These are phyloP conservation scores for Beta macrorhiza DNA, from an alignment of 179 eudicot species.

Conservation along the genomic window DNA sequence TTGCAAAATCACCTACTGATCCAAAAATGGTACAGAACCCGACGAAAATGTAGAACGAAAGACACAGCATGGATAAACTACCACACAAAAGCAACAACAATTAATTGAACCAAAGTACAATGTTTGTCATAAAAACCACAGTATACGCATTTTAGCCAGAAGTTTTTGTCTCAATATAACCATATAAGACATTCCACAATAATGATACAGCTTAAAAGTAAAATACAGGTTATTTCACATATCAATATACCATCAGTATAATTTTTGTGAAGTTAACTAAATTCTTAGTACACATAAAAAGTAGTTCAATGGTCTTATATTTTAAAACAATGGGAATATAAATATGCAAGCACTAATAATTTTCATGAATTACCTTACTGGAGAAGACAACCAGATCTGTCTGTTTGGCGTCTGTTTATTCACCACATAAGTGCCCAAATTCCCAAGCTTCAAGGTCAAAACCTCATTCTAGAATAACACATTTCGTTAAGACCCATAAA, in stretches of 20 bases:
- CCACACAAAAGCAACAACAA: not conserved
- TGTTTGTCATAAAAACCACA: too few relatives aligned
- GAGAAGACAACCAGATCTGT: conserved; percentile 94
- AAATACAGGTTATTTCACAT: not conserved
- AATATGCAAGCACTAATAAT: not conserved
- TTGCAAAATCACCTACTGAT: not conserved
- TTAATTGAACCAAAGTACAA: not conserved
- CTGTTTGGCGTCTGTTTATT: conserved; percentile 97
- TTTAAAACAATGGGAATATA: not conserved
- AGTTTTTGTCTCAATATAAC: too few relatives aligned
- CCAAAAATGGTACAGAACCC: not conserved
- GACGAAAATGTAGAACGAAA: not conserved
- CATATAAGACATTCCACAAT: too few relatives aligned
- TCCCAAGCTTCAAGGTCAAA: conserved; percentile 78
- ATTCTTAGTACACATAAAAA: not conserved
- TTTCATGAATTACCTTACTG: conserved; percentile 60
- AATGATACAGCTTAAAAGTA: too few relatives aligned
- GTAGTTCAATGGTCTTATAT: not conserved
- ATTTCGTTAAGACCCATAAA: not conserved
- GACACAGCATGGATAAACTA: not conserved
- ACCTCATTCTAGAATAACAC: conserved; percentile 68
- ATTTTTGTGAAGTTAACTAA: not conserved
- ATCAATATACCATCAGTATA: not conserved
- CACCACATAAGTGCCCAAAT: conserved; percentile 79
- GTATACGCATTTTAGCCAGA: too few relatives aligned